Conservation (phyloP, 176 grass and related monocot species). For the Raddia distichophylla region DNA sequence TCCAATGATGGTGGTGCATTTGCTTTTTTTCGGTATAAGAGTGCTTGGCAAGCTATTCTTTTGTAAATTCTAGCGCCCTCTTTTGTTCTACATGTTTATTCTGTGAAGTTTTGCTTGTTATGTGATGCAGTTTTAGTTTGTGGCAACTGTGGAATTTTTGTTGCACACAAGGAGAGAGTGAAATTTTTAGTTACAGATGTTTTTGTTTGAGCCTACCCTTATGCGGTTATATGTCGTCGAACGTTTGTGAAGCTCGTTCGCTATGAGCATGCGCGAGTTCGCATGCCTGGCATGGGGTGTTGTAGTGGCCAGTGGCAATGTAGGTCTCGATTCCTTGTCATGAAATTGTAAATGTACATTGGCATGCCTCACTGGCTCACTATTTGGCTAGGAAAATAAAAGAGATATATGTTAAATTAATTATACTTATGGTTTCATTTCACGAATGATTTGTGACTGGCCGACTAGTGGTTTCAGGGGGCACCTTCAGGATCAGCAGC, state of each 20-base stretch:
- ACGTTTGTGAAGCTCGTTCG: not conserved
- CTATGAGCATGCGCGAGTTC: not conserved
- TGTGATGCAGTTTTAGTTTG: slow-evolving; percentile 25
- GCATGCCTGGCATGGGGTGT: slow-evolving; percentile 18
- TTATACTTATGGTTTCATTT: not conserved
- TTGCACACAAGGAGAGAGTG: slow-evolving; percentile 5
- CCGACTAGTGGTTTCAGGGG: not conserved
- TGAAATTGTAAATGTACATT: slow-evolving; percentile 24
- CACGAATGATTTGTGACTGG: not conserved
- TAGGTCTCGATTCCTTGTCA: slow-evolving; percentile 23
- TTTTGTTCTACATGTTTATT: not conserved
- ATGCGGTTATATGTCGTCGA: not conserved
- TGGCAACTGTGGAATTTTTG: slow-evolving; percentile 29
- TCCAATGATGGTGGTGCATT: slow-evolving; percentile 42
- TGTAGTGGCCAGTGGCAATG: not conserved
- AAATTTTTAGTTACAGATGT: slow-evolving; percentile 5
- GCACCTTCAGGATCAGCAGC: too few species aligned
- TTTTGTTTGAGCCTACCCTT: not conserved
- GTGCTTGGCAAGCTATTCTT: slow-evolving; percentile 58
- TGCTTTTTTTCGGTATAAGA: slow-evolving; percentile 52
- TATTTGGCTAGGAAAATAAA: not conserved
- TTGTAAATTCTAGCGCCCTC: slow-evolving; percentile 44
- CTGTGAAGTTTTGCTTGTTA: slow-evolving; percentile 43
- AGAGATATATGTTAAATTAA: not conserved
- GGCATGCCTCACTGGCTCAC: not conserved